Conservation (phyloP, 1,284 basidiomycete species). For the Naganishia sp. region DNA sequence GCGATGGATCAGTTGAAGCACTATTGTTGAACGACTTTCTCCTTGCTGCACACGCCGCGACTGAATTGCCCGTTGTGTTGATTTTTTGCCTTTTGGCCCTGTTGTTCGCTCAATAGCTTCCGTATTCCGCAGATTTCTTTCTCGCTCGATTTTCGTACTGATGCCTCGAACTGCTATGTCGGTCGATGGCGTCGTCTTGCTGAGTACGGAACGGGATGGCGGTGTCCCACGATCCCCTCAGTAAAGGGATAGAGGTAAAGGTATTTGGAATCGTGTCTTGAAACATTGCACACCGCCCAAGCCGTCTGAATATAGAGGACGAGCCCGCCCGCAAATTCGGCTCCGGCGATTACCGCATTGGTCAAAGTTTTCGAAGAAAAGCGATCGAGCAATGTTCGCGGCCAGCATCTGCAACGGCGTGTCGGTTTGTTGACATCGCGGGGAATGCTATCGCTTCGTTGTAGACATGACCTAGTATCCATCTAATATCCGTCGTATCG, state of each 20-base stretch:
- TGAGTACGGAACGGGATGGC: too few species aligned
- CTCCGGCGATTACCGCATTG: conserved; percentile 6
- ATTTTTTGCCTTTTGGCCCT: conserved; percentile 4
- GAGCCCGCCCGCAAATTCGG: not conserved
- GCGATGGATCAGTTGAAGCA: not conserved
- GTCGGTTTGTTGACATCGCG: conserved; percentile 8
- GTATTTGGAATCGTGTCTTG: too few species aligned
- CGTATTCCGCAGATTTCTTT: too few species aligned
- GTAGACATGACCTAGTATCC: not conserved
- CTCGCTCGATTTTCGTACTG: too few species aligned
- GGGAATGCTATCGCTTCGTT: not conserved
- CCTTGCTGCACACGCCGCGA: not conserved
- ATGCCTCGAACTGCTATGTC: too few species aligned
- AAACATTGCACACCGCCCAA: not conserved
- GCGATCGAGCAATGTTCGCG: conserved; percentile 13
- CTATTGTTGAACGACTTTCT: conserved; percentile 12
- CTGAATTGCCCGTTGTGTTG: conserved; percentile 23
- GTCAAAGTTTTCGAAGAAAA: conserved; percentile 21
- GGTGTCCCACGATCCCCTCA: too few species aligned
- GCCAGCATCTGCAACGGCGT: not conserved
- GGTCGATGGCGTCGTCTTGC: too few species aligned
- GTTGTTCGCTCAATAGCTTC: conserved; percentile 2
- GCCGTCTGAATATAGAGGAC: not conserved
- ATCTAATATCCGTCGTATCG: not conserved
- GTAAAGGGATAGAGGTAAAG: too few species aligned